These are phyloP conservation scores for Clonostachys solani DNA, from an alignment of 2,329 filamentous ascomycete species.

Conservation along the genomic window DNA sequence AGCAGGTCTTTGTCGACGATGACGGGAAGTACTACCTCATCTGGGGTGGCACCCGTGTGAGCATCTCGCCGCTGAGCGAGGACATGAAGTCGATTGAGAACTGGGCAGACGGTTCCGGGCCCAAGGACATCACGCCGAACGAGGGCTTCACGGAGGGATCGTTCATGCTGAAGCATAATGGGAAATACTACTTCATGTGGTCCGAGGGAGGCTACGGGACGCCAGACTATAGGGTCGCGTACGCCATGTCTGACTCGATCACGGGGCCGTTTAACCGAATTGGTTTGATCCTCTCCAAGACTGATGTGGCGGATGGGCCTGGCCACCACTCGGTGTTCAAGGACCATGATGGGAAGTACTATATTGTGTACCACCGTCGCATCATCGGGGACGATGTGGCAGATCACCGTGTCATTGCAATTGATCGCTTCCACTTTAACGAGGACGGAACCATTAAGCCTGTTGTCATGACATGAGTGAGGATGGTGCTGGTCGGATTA, in stretches of 20 bases:
- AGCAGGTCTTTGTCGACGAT: slow-evolving; percentile 6
- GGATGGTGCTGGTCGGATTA: too few relatives aligned
- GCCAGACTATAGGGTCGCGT: slow-evolving; percentile 4
- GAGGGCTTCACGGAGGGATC: slow-evolving; percentile 4
- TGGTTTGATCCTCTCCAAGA: slow-evolving; percentile 4
- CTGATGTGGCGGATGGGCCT: slow-evolving; percentile 6
- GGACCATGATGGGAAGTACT: slow-evolving; percentile 5
- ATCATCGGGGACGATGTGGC: slow-evolving; percentile 5
- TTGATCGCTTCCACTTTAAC: slow-evolving; percentile 3
- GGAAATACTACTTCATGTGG: slow-evolving; percentile 8
- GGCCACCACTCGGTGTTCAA: slow-evolving; percentile 6
- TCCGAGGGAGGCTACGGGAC: slow-evolving; percentile 5
- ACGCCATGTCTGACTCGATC: slow-evolving; percentile 4
- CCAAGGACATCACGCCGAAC: slow-evolving; percentile 4
- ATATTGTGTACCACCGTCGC: slow-evolving; percentile 5
- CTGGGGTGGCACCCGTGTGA: slow-evolving; percentile 4
- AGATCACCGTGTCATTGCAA: slow-evolving; percentile 4
- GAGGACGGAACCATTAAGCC: slow-evolving; percentile 4
- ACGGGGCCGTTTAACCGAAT: slow-evolving; percentile 3
- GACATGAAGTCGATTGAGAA: slow-evolving; percentile 3
- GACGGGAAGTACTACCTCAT: slow-evolving; percentile 4
- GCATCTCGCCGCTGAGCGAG: slow-evolving; percentile 3
- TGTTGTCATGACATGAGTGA: slow-evolving; percentile 3
- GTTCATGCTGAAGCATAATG: slow-evolving; percentile 4
- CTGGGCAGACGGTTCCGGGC: slow-evolving; percentile 2